phyloP scores from a whole-genome alignment of 768 basidiomycete genomes.

The Lactarius sp. region DNA sequence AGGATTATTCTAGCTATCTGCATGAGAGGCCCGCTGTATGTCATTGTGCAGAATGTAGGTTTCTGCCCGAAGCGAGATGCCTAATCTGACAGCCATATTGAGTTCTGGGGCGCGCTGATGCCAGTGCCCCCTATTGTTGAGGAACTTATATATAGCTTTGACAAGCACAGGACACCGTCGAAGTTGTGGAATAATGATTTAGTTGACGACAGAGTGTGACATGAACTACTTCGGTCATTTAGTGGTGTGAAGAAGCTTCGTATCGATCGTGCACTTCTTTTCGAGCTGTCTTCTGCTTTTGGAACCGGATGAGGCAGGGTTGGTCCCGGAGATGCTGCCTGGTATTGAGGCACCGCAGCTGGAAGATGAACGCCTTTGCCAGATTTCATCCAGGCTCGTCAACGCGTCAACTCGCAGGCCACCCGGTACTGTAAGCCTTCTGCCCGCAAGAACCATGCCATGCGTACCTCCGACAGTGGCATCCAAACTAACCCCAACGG shows the following conservation, averaged over 20 bases:
- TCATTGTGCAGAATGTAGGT: conserved; percentile 78
- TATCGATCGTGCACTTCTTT: neutral
- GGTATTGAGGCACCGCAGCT: neutral
- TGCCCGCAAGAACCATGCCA: neutral
- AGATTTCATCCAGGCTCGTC: neutral
- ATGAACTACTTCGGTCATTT: neutral
- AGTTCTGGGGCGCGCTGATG: neutral
- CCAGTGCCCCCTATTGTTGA: neutral
- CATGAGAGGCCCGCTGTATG: conserved; percentile 77
- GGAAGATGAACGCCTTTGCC: neutral
- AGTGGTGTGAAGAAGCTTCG: neutral
- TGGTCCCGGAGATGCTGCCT: neutral
- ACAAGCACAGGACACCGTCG: neutral
- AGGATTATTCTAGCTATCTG: conserved; percentile 62
- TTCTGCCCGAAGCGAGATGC: conserved; percentile 9
- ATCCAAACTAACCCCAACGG: no score
- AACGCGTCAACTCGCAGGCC: neutral
- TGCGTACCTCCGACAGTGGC: neutral
- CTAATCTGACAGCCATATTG: no score
- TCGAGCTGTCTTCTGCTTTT: neutral
- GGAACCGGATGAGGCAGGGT: neutral
- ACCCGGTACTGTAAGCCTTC: neutral
- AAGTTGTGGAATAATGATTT: neutral
- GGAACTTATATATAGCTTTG: neutral
- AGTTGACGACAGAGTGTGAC: neutral